Conservation (phyloP, 2,329 filamentous ascomycete species). For the Pyrenophora graminea region DNA sequence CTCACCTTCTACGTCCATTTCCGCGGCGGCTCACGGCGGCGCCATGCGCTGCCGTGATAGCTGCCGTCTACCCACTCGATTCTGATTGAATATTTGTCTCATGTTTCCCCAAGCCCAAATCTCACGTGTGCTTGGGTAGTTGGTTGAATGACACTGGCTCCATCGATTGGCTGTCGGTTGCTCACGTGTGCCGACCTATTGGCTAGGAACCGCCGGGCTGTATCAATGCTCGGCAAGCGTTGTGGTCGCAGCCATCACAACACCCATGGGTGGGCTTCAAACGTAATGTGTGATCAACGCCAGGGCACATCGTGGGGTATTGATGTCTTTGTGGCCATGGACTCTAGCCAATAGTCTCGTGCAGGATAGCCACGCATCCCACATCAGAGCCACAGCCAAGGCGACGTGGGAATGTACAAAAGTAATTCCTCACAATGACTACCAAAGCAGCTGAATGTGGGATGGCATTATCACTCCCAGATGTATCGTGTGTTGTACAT, state of each 20-base stretch:
- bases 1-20: constrained; percentile 4
- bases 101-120: neutral
- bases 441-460: constrained; percentile 1
- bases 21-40: neutral
- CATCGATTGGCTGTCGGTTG: constrained; percentile 13
- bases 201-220: constrained; percentile 6
- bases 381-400: neutral
- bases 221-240: constrained; percentile 5
- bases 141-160: constrained; percentile 7
- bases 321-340: neutral
- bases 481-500: neutral
- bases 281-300: constrained; percentile 14
- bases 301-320: constrained; percentile 6
- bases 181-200: constrained; percentile 21
- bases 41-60: neutral
- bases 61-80: neutral
- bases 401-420: neutral
- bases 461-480: neutral
- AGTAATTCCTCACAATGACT: neutral
- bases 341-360: constrained; percentile 15
- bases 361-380: constrained; percentile 11
- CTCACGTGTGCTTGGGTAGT: constrained; percentile 3
- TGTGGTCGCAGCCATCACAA: constrained; percentile 7
- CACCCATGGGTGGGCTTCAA: constrained; percentile 5
- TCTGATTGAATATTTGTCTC: neutral